Evolutionary conservation across 208 protist species (phyloP).

Genomic region (Acanthamoeba healyi): DNA sequence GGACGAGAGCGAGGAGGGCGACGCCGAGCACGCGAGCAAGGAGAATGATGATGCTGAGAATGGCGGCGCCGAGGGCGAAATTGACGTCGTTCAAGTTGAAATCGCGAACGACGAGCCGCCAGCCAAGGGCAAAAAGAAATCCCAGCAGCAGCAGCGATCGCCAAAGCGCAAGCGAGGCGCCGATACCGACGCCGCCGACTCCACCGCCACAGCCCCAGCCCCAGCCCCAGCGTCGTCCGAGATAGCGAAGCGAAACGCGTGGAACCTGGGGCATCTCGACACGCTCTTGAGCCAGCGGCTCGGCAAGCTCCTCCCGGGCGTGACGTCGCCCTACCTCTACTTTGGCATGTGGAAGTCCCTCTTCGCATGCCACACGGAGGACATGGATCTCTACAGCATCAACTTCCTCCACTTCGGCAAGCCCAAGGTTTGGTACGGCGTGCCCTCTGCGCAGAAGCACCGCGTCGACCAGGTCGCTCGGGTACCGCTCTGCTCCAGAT

Average conservation of each 20-base stretch:
- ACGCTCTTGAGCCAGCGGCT: conserved; percentile 56
- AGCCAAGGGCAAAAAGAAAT: background rate
- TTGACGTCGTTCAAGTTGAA: background rate
- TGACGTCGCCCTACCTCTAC: conserved; percentile 81
- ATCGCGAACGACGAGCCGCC: conserved; percentile 26
- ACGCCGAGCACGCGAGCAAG: too few relatives aligned
- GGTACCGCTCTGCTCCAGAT: conserved; percentile 8
- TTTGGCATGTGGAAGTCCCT: conserved; percentile 80
- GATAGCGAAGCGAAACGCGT: background rate
- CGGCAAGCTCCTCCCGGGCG: conserved; percentile 74
- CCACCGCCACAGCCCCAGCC: background rate
- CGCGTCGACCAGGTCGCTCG: conserved; percentile 61
- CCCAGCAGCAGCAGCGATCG: background rate
- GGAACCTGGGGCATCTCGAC: conserved; percentile 71
- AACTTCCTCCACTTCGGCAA: conserved; percentile 78
- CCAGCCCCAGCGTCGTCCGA: background rate
- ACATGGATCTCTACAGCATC: conserved; percentile 81
- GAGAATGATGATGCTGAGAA: background rate
- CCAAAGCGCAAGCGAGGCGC: background rate
- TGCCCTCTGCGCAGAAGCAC: conserved; percentile 27
- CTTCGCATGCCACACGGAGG: conserved; percentile 84
- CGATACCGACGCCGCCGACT: background rate
- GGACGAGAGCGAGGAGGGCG: background rate
- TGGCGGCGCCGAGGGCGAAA: background rate
- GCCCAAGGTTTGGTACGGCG: conserved; percentile 83